Conservation (phyloP, 495 filamentous ascomycete species). For the Penicillium ochrochloron region DNA sequence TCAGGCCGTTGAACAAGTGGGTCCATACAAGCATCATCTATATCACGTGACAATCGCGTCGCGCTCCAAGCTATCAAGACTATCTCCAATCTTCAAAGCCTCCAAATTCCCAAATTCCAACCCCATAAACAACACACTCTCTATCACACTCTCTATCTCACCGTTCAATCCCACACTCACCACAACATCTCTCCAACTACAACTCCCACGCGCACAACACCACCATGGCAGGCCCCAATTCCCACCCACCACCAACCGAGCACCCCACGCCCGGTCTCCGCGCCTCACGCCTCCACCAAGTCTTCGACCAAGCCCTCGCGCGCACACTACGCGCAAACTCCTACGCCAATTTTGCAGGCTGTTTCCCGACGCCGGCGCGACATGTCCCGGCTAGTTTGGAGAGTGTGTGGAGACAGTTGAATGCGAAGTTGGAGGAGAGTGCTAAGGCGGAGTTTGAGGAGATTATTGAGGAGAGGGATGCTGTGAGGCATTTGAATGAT, state of each 20-base stretch:
- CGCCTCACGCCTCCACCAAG: conserved; percentile 69
- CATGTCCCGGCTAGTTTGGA: conserved; percentile 69
- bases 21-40: not conserved
- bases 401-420: conserved; percentile 71
- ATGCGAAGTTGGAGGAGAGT: conserved; percentile 64
- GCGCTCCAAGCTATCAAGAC: conserved; percentile 11
- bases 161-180: not conserved
- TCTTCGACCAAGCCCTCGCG: conserved; percentile 70
- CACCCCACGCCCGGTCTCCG: conserved; percentile 62
- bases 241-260: conserved; percentile 10
- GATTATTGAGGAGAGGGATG: conserved; percentile 71
- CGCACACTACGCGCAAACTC: conserved; percentile 74
- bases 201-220: conserved; percentile 9
- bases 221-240: conserved; percentile 25
- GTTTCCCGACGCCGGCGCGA: conserved; percentile 82
- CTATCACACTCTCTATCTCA: not conserved
- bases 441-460: conserved; percentile 73
- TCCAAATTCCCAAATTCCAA: not conserved
- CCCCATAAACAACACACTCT: conserved; percentile 3
- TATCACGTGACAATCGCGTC: conserved; percentile 31
- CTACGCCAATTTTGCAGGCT: conserved; percentile 79
- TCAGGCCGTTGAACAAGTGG: not conserved
- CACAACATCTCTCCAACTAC: not conserved
- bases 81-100: not conserved
- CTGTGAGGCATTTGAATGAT: conserved; percentile 77